phyloP scores from a whole-genome alignment of 2,329 filamentous ascomycete genomes.

The Beauveria bassiana region DNA sequence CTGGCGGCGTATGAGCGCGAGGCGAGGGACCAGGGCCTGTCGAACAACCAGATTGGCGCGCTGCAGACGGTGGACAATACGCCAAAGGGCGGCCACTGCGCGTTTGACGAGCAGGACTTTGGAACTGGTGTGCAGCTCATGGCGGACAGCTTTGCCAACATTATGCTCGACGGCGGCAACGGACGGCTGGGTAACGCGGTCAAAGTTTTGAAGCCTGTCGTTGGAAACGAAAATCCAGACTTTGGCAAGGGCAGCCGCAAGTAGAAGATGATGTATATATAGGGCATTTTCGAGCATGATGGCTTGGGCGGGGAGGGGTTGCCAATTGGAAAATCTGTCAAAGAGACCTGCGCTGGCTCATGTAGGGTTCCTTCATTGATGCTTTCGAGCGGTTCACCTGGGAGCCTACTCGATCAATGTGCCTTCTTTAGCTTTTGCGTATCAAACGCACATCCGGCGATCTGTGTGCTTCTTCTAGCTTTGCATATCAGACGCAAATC shows the following conservation, averaged over 20 bases:
- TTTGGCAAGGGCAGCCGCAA: neutral
- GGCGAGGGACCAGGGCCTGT: conserved; percentile 35
- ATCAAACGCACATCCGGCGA: no score
- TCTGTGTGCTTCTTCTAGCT: no score
- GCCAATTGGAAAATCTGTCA: no score
- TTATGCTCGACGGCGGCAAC: conserved; percentile 42
- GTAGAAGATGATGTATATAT: neutral
- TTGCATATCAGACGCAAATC: no score
- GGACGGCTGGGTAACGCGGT: conserved; percentile 42
- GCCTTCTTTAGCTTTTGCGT: no score
- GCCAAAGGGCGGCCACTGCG: conserved; percentile 49
- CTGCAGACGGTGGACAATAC: conserved; percentile 51
- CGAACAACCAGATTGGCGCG: conserved; percentile 35
- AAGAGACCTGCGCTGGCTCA: no score
- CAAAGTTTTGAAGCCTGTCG: conserved; percentile 23
- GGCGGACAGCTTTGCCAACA: conserved; percentile 41
- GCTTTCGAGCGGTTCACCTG: no score
- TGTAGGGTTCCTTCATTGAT: no score
- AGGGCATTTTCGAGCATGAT: neutral
- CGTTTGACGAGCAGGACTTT: conserved; percentile 47
- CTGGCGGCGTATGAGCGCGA: conserved; percentile 43
- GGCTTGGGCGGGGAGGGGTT: neutral
- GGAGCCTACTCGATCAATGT: no score
- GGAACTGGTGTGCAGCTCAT: conserved; percentile 51
- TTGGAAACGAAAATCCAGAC: conserved; percentile 4